phyloP scores from a whole-genome alignment of 306 rosid genomes.

The Abrus pulchellus region DNA sequence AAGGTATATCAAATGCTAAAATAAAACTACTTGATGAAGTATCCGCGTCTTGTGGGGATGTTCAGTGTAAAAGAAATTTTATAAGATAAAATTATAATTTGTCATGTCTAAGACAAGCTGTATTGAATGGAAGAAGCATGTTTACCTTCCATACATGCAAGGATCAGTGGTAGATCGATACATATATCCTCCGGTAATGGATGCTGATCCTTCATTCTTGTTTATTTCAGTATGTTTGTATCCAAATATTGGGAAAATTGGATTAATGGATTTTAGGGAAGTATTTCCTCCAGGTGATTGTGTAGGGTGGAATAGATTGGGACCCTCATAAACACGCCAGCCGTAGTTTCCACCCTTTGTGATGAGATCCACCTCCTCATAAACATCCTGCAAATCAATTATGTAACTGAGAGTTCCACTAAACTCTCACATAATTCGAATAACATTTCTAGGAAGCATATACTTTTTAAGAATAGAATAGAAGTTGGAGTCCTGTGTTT shows the following conservation, averaged over 20 bases:
- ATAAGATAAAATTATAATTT: neutral
- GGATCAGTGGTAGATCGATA: constrained; percentile 91
- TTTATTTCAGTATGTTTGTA: constrained; percentile 79
- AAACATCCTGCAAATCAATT: constrained; percentile 68
- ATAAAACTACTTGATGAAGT: too few species aligned
- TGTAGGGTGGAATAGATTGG: constrained; percentile 51
- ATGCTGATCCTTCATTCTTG: constrained; percentile 85
- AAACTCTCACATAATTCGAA: constrained; percentile 12
- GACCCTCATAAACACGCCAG: constrained; percentile 91
- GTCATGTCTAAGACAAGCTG: neutral
- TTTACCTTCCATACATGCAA: constrained; percentile 90
- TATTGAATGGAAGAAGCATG: neutral
- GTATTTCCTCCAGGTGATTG: constrained; percentile 71
- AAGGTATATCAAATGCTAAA: too few species aligned
- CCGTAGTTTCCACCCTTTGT: constrained; percentile 98
- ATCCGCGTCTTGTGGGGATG: neutral
- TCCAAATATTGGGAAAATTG: constrained; percentile 80
- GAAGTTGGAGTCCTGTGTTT: neutral
- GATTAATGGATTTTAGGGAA: constrained; percentile 58
- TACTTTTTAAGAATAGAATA: neutral
- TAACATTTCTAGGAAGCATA: neutral
- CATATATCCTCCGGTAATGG: constrained; percentile 87
- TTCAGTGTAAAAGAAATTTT: neutral
- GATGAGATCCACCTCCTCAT: constrained; percentile 93
- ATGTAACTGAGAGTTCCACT: constrained; percentile 17